phyloP scores from a whole-genome alignment of 345 rosid species.

The Syzygium aromaticum region DNA sequence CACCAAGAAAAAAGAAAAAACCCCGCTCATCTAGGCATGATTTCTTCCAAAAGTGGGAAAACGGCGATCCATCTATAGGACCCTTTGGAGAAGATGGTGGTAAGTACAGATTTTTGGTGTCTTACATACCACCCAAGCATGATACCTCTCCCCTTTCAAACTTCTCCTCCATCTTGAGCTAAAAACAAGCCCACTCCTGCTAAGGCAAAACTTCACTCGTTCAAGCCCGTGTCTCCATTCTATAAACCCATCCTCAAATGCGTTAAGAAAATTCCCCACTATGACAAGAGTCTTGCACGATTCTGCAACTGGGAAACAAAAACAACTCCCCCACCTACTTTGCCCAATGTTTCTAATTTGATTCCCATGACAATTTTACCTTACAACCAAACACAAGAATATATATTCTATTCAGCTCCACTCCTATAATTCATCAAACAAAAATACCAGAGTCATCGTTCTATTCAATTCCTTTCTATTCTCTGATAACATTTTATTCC shows the following conservation, averaged over 20 bases:
- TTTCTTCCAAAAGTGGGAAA: background rate
- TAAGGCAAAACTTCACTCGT: background rate
- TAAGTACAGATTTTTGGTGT: background rate
- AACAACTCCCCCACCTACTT: background rate
- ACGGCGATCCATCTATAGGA: background rate
- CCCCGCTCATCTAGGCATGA: background rate
- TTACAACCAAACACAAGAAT: background rate
- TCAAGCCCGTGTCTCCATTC: background rate
- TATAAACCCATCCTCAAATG: background rate
- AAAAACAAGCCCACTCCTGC: background rate
- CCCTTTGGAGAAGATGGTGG: background rate
- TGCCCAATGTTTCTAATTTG: background rate
- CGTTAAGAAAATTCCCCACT: background rate
- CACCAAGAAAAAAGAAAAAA: background rate
- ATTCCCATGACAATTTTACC: background rate
- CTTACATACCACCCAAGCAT: background rate
- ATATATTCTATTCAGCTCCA: background rate
- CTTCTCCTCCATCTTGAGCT: background rate
- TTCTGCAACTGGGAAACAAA: background rate
- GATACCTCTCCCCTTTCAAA: background rate
- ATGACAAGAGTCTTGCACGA: background rate
- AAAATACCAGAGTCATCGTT: background rate
- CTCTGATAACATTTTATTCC: background rate
- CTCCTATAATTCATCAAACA: background rate
- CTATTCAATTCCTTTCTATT: background rate